A percentile compares a stretch with the other conserved stretches of the same genome.
phyloP scores from a whole-genome alignment of 1,139 yeast species.

The Kluyveromyces sp. region DNA sequence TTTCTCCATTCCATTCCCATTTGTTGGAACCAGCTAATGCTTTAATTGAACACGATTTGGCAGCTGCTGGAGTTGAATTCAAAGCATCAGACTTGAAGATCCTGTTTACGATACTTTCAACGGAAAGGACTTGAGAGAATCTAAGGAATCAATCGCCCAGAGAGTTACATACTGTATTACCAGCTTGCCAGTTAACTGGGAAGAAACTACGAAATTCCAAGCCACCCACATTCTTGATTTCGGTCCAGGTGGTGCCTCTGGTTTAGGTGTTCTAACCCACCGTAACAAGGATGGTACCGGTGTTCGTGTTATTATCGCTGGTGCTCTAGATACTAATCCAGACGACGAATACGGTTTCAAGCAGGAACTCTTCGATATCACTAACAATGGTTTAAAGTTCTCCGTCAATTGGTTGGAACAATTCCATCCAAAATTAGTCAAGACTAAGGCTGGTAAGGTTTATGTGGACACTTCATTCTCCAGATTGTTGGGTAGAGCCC shows the following conservation, averaged over 20 bases:
- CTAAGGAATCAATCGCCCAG: conserved; percentile 45
- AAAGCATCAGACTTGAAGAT: conserved; percentile 50
- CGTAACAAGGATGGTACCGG: conserved; percentile 99
- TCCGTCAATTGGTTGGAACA: conserved; percentile 90
- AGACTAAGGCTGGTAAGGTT: conserved; percentile 61
- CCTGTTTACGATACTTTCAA: conserved; percentile 84
- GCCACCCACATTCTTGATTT: conserved; percentile 90
- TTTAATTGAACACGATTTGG: conserved; percentile 58
- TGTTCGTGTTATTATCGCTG: conserved; percentile 87
- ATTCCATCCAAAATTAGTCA: conserved; percentile 77
- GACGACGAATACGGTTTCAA: conserved; percentile 86
- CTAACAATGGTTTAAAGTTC: conserved; percentile 57
- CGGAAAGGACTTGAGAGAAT: conserved; percentile 68
- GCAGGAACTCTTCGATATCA: conserved; percentile 82
- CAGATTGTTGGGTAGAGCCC: conserved; percentile 87
- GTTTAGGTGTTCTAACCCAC: conserved; percentile 91
- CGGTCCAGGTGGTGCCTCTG: conserved; percentile 98
- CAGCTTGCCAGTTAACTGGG: conserved; percentile 92
- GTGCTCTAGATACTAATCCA: conserved; percentile 65
- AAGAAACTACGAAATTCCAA: conserved; percentile 67
- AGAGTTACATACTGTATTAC: conserved; percentile 79
- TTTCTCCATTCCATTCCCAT: conserved; percentile 95
- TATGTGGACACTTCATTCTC: conserved; percentile 93
- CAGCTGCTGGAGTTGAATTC: conserved; percentile 50
- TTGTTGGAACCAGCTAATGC: conserved; percentile 67